Base-by-base conservation (phyloP, 139 green algal genomes). In the Chlorella sorokiniana region DNA sequence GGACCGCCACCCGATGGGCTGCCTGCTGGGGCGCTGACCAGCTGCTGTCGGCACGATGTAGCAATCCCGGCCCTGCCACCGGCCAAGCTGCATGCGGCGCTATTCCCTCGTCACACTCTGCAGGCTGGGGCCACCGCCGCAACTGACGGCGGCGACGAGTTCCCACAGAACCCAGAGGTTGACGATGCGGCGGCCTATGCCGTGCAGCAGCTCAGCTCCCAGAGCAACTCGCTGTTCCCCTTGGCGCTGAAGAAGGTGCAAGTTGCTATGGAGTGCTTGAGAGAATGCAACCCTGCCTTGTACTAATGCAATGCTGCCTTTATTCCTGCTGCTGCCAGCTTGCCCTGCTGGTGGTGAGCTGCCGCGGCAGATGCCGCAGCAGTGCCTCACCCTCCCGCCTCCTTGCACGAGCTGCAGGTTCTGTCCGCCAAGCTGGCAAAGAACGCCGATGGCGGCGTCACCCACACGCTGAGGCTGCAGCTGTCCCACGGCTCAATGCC, bases 151-250 rank as follows among this genome's bases (percentile, higher is more conserved):
- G 40, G 18, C 41, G 40, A 59, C 56, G 41, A 81, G 52, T 79
- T 68, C 23, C 38, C 54, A 14, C 27, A 52, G 35, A 51, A 68
- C 9, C 54, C 75, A 62, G 76, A 86, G 41, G 87, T 89, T 9
- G 76, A 79, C 42, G 78, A 70, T 18, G 87, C 87, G 16, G 85
- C 85, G 25, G 54, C 76, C 14, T 91, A 86, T 77, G 87, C 87
- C 31, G 74, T 87, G 37, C 67, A 91, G 84, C 86, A 91, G 82
- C 85, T 91, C 8, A 91, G 85, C 27, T 45, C 82, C 14, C 87
- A 90, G 71, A 76, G 35, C 48, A 90, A 89, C 54, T 88, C 81
- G 3, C 86, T 91, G 3, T 84, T 80, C 33, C 84, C 87, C 31
- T 82, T 84, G 52, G 76, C 84, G 18, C 70, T 91, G 20, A 81